These are phyloP conservation scores for Aquilaria sinensis DNA, from an alignment of 345 rosid genomes.

Conservation along the genomic window DNA sequence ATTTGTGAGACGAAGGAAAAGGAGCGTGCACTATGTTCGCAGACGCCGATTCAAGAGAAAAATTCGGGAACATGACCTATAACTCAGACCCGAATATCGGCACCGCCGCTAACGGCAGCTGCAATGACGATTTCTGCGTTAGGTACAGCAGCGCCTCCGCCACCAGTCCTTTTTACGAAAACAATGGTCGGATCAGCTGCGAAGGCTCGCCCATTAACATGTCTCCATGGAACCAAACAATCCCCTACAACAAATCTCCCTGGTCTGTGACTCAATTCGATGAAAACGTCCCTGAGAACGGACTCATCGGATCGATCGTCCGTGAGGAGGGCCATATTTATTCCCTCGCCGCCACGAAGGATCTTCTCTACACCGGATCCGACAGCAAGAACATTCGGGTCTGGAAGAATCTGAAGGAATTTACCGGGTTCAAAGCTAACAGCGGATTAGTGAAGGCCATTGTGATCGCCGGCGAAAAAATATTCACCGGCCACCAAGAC, in stretches of 20 bases:
- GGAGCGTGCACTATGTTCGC: no score
- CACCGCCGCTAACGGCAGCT: conserved; percentile 6
- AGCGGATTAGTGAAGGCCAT: conserved; percentile 93
- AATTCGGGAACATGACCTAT: background rate
- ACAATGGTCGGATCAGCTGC: conserved; percentile 57
- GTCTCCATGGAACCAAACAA: conserved; percentile 94
- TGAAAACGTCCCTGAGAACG: conserved; percentile 34
- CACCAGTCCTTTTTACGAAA: conserved; percentile 33
- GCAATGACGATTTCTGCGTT: conserved; percentile 30
- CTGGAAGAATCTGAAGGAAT: conserved; percentile 88
- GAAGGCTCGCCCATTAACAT: conserved; percentile 92
- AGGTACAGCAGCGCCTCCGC: conserved; percentile 80
- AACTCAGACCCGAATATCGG: conserved; percentile 47
- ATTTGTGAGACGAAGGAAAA: no score
- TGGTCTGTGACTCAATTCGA: conserved; percentile 43
- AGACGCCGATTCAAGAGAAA: no score
- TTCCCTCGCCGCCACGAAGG: conserved; percentile 77
- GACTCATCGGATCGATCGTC: conserved; percentile 75
- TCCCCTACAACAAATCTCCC: conserved; percentile 36
- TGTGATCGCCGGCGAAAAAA: conserved; percentile 66
- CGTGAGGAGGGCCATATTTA: conserved; percentile 97
- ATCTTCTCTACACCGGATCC: conserved; percentile 90
- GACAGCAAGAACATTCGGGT: conserved; percentile 97
- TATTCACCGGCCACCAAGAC: conserved; percentile 93
- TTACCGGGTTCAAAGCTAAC: conserved; percentile 80